Base-by-base conservation (phyloP, 306 rosid genomes). In the Quercus glauca region DNA sequence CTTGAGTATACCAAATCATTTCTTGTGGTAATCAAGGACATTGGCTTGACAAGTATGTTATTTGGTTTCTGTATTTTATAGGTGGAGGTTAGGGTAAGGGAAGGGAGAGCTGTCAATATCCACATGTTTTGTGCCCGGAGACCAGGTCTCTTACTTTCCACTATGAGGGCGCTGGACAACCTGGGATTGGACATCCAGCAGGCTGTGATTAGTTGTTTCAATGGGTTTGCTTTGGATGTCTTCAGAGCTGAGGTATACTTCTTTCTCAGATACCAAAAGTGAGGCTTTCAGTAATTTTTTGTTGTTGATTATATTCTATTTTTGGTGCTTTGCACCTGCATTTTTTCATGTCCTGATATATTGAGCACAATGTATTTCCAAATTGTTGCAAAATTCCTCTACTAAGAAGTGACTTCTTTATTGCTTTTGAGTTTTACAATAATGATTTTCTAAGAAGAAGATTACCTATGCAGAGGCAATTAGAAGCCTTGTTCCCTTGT, bases 131-230 rank as follows among this genome's bases (percentile, higher is more conserved):
- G 99, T 64, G 86, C 88, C 72, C 93, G 97, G 65, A 86, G 97
- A 80, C 96, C 97, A 11, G 99, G 99, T 49, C 94, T 95, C 74
- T 80, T 95, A 86, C 92, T 95, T 55, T 92, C 99, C 68, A 89
- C 97, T 69, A 89, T 95, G 92, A 91, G 89, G 85, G 93, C 97
- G 73, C 76, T 95, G 85, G 99, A 95, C 69, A 90, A 78, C 86
- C 94, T 95, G 4, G 99, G 99, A 59, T 78, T 95, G 86, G 99
- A 95, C 80, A 88, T 95, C 82, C 99, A 95, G 81, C 99, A 95
- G 71, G 99, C 99, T 69, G 99, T 95, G 45, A 93, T 95, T 68
- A 95, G 99, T 80, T 95, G 99, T 87, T 95, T 95, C 85, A 93
- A 95, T 78, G 99, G 98, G 29, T 95, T 95, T 77, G 99, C 99